Base-by-base conservation (phyloP, 805 yeast genomes). In the Pichia californica region DNA sequence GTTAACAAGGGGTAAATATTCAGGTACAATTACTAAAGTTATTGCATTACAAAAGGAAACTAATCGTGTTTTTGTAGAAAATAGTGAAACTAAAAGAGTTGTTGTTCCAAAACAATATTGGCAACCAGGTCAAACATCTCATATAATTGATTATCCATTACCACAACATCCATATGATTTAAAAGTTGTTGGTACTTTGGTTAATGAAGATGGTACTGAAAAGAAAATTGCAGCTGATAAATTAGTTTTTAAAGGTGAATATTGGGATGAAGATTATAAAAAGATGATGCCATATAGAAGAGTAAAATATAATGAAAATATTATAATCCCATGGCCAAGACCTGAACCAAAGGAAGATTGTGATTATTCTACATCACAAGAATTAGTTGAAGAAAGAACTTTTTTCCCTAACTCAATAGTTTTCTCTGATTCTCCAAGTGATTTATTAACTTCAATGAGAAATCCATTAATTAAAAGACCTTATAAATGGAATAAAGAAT, bases 261-360 rank as follows among this genome's bases (percentile, higher is more conserved):
- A 83, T 58, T 91, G 75, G 61, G 95, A 88, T 57, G 77, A 76
- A 36, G 77, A 82, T 52, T 80, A 82, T 62, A 81, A 81, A 58
- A 71, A 71, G 55, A 75, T 82, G 72, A 65, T 87, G 68, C 95
- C 95, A 26, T 77, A 76, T 46, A 77, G 98, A 63, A 76, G 78
- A 52, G 87, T 89, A 21, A 75, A 74, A 50, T 80, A 84, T 52
- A 81, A 83, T 53, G 77, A 74, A 33, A 74, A 78, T 41, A 67
- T 87, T 41, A 76, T 79, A 20, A 80, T 89, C 40, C 97, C 97
- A 42, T 91, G 95, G 95, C 96, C 96, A 31, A 74, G 76, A 53
- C 89, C 93, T 2, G 78, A 71, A 28, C 66, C 69, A 0, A 52
- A 55, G 3, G 76, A 75, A 49, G 88, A 81, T 51, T 81, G 79